Evolutionary conservation across 495 filamentous ascomycete species (phyloP).

Genomic region (Aspergillus conjunctus): DNA sequence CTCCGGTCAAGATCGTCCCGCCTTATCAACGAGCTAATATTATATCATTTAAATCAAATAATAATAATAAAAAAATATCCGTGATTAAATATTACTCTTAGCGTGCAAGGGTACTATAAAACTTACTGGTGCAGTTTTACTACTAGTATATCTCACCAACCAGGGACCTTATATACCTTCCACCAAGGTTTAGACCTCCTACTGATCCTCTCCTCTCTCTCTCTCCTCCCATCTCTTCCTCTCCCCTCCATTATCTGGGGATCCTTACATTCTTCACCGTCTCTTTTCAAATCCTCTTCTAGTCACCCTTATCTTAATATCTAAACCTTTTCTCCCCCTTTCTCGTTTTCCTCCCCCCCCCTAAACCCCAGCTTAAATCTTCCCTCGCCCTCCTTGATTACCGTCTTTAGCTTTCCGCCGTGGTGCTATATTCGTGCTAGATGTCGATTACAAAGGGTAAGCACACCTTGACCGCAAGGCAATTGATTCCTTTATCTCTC

Average conservation of each 20-base stretch:
- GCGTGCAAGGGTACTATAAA: slow-evolving; percentile 13
- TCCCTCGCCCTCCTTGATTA: background rate
- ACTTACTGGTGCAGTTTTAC: slow-evolving; percentile 15
- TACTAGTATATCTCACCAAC: slow-evolving; percentile 14
- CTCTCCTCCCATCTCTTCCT: background rate
- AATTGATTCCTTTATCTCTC: slow-evolving; percentile 23
- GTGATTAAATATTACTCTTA: background rate
- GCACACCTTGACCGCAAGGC: slow-evolving; percentile 3
- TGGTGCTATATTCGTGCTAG: slow-evolving; percentile 15
- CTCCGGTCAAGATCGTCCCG: slow-evolving; percentile 20
- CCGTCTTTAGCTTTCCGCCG: background rate
- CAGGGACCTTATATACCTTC: slow-evolving; percentile 8
- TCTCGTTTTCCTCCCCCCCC: background rate
- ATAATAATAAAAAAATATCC: too few species aligned
- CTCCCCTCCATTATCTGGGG: slow-evolving; percentile 9
- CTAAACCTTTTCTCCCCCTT: slow-evolving; percentile 11
- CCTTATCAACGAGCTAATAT: slow-evolving; percentile 19
- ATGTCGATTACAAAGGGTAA: slow-evolving; percentile 30
- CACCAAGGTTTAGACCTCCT: slow-evolving; percentile 4
- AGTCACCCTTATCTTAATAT: slow-evolving; percentile 12
- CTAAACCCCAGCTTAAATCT: slow-evolving; percentile 1
- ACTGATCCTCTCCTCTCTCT: background rate
- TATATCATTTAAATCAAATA: too few species aligned
- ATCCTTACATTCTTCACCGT: slow-evolving; percentile 9
- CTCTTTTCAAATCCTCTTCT: slow-evolving; percentile 2